These are phyloP conservation scores for Tricholomella constricta DNA, from an alignment of 768 basidiomycete genomes.

Conservation along the genomic window DNA sequence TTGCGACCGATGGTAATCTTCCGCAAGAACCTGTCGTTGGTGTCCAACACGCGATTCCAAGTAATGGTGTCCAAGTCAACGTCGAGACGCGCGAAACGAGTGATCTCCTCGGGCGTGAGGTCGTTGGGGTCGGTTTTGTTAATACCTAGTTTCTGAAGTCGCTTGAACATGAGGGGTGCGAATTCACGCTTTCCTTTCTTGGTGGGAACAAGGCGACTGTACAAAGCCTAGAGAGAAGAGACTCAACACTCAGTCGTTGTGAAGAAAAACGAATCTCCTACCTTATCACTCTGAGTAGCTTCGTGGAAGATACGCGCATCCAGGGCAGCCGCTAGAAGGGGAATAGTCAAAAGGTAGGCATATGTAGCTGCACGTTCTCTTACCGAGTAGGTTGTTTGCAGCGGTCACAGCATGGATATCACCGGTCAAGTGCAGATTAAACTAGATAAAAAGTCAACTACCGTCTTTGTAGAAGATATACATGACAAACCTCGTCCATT, in stretches of 20 bases:
- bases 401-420: constrained; percentile 98
- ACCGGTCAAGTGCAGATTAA: constrained; percentile 94
- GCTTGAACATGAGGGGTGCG: constrained; percentile 94
- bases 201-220: constrained; percentile 85
- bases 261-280: constrained; percentile 15
- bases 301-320: constrained; percentile 99
- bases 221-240: constrained; percentile 59
- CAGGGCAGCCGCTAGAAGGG: constrained; percentile 78
- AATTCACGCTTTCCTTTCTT: constrained; percentile 96
- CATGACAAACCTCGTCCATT: constrained; percentile 82
- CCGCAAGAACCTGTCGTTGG: constrained; percentile 95
- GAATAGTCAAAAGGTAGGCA: no score
- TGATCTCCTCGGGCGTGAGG: constrained; percentile 90
- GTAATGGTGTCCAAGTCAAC: constrained; percentile 91
- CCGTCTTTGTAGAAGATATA: background rate
- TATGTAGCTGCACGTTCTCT: background rate
- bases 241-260: background rate
- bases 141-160: constrained; percentile 93
- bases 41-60: constrained; percentile 97
- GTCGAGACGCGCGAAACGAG: constrained; percentile 87
- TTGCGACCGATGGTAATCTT: constrained; percentile 93
- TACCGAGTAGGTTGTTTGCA: constrained; percentile 94
- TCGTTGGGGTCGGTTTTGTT: constrained; percentile 91
- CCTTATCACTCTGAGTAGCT: constrained; percentile 93
- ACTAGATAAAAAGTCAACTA: constrained; percentile 43